These are phyloP conservation scores for Clarireedia sp. DNA, from an alignment of 2,329 filamentous ascomycete genomes.

Conservation along the genomic window DNA sequence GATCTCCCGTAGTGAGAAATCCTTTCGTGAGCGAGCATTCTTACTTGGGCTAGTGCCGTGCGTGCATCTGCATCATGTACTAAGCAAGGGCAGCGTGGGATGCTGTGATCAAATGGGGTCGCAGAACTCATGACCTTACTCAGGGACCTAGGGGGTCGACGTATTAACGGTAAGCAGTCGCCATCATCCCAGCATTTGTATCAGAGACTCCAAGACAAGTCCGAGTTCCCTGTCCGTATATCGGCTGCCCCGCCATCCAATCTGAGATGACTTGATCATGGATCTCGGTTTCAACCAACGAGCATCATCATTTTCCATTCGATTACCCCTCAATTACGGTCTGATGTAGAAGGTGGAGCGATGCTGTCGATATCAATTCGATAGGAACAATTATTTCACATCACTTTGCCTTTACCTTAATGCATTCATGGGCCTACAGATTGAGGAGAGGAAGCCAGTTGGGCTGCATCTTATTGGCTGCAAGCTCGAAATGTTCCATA, in stretches of 20 bases:
- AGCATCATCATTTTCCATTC: background rate
- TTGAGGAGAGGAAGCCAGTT: too few species aligned
- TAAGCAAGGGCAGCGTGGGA: slow-evolving; percentile 2
- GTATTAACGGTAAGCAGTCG: slow-evolving; percentile 3
- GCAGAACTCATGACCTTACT: slow-evolving; percentile 8
- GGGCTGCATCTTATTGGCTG: too few species aligned
- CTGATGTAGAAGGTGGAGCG: too few species aligned
- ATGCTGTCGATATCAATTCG: too few species aligned
- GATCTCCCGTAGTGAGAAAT: slow-evolving; percentile 7
- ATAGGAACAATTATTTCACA: too few species aligned
- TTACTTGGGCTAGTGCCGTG: background rate
- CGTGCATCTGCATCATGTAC: slow-evolving; percentile 1
- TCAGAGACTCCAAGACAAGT: background rate
- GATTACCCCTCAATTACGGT: background rate
- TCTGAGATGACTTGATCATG: slow-evolving; percentile 3
- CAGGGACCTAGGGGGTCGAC: background rate
- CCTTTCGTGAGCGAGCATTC: background rate
- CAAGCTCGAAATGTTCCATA: too few species aligned
- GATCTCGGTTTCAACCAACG: slow-evolving; percentile 2
- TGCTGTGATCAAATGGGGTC: slow-evolving; percentile 5
- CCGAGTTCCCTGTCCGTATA: slow-evolving; percentile 1
- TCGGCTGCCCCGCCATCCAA: slow-evolving; percentile 7
- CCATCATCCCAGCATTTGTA: slow-evolving; percentile 4
- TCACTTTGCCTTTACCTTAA: too few species aligned
- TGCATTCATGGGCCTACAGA: too few species aligned